Evolutionary conservation across 2,329 filamentous ascomycete species (phyloP), one percentile per base, ranked within the genome.

Genomic region (Rutstroemia sp.): DNA sequence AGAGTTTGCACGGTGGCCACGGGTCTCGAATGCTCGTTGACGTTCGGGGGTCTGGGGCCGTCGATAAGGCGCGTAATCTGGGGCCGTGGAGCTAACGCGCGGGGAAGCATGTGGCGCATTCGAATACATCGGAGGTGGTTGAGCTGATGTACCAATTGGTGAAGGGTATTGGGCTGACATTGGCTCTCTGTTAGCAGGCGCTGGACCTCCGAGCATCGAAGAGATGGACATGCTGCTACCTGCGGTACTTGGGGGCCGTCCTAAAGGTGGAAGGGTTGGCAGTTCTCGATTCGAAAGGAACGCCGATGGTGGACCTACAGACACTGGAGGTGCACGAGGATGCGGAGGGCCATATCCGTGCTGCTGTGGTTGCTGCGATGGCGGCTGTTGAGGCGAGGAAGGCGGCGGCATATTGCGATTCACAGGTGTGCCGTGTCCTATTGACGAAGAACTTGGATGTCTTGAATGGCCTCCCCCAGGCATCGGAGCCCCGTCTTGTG

Each of bases 11-110:
- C 61, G 67, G 67, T 63, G 71, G 69, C 62, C 73, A 64, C 54
- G 66, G 48, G 57, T 61, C 69, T 83, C 76, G 72, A 82, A 81
- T 55, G 74, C 73, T 64, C 81, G 77, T 48, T 78, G 75, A 59
- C 84, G 83, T 46, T 90, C 87, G n/a, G 87, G 87, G 0, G 87
- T 90, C 57, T 88, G 83, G 2, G 87, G 87, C 58, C 86, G 78
- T 60, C 85, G 78, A 68, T 80, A 86, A 5, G 79, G 76, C 51
- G 73, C 74, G 62, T 87, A 86, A 17, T 88, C 84, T 58, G 81
- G 71, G 0, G 77, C 74, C 2, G 77, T 72, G 25, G 76, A 59
- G 21, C 39, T 61, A 23, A 63, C 59, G 59, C 69, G 64, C 12
- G 69, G 68, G 10, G 71, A 63, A 66, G 73, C 63, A 72, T 73